phyloP scores from a whole-genome alignment of 176 grass and related monocot species.

The Triticum urartu region DNA sequence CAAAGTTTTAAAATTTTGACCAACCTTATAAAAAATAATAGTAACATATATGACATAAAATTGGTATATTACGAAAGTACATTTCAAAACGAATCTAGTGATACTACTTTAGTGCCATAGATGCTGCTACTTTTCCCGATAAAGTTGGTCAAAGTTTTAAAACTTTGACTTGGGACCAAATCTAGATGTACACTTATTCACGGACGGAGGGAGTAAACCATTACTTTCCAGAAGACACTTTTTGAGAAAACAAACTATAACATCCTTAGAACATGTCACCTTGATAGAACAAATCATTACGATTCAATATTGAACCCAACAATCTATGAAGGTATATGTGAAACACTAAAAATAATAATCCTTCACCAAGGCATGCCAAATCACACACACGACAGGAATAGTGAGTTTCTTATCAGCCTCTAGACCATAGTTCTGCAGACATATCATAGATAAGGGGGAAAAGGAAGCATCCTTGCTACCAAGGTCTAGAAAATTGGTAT shows the following conservation, averaged over 20 bases:
- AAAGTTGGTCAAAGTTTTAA: too few relatives aligned
- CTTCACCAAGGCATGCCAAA: conserved; percentile 20
- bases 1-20: too few relatives aligned
- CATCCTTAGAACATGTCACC: not conserved
- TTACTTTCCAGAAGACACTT: not conserved
- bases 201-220: not conserved
- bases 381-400: not conserved
- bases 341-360: not conserved
- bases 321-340: not conserved
- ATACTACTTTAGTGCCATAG: too few relatives aligned
- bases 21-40: too few relatives aligned
- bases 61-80: too few relatives aligned
- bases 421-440: not conserved
- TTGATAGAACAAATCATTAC: not conserved
- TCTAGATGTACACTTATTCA: too few relatives aligned
- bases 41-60: too few relatives aligned
- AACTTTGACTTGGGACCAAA: too few relatives aligned
- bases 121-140: too few relatives aligned
- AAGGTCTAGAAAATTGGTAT: too few relatives aligned
- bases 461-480: not conserved
- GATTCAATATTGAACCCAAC: not conserved
- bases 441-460: not conserved
- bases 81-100: too few relatives aligned
- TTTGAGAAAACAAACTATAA: not conserved
- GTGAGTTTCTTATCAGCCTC: conserved; percentile 2